Evolutionary conservation across 2,329 filamentous ascomycete genomes (phyloP), one percentile per base, ranked within the genome.

Genomic region (Dothiorella sarmentorum): DNA sequence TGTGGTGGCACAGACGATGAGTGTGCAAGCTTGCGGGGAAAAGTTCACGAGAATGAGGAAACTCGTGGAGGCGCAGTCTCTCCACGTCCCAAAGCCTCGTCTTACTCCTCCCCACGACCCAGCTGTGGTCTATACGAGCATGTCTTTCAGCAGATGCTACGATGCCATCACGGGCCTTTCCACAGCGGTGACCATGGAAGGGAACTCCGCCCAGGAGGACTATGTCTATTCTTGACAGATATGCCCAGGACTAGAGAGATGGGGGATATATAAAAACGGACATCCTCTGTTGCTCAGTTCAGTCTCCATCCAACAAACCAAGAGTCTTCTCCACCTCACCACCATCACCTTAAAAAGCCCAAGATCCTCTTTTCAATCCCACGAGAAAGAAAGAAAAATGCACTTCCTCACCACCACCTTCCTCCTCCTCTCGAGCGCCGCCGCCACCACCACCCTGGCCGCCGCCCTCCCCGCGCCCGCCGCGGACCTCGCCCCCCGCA

Each of bases 321-420:
- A n/a, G 3, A 56, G 43, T 11, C 22, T 26, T 31, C 31, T 22
- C 13, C 10, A 22, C 31, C 13, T 7, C 7, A 18, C 11, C 7
- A 7, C 29, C 11, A 27, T 6, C 6, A 22, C 10, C 35, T 10
- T 15, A 20, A 27, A 49, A 17, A 18, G 10, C 5, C n/a, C n/a
- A 27, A 10, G 2, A 31, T 11, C 7, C 35, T n/a, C n/a, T n/a
- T n/a, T n/a, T n/a, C n/a, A n/a, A n/a, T n/a, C n/a, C n/a, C n/a
- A n/a, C n/a, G n/a, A n/a, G n/a, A n/a, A n/a, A n/a, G n/a, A n/a
- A n/a, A n/a, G n/a, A 4, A 53, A 38, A 29, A 67, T 67, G 65
- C 63, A 65, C 31, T 64, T 59, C 62, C 38, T 63, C 60, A 61
- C 63, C 52, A 24, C 61, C 56, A 55, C 59, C 40, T 29, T 58